A percentile compares a stretch with the other conserved stretches of the same genome.
Evolutionary conservation across 139 green algal species (phyloP).

Genomic region (Chlamydomonas incerta): DNA sequence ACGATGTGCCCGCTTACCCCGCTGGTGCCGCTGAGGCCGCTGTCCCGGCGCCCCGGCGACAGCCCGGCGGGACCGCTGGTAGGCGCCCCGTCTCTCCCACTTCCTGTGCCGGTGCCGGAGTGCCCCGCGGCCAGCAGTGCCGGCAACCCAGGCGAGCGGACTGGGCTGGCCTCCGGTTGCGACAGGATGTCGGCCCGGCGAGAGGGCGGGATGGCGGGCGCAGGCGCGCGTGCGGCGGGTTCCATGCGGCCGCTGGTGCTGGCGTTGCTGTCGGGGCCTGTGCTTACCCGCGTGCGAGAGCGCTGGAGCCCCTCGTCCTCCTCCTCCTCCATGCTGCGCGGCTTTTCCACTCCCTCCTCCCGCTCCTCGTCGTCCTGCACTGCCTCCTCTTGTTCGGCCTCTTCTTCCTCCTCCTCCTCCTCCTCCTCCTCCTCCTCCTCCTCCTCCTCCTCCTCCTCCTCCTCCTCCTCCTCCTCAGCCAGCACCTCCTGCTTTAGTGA

Average conservation of each 20-base stretch:
- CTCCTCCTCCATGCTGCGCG: too few relatives aligned
- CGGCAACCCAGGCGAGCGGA: too few relatives aligned
- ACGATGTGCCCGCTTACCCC: neutral
- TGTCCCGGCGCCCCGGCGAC: too few relatives aligned
- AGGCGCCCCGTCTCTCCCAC: too few relatives aligned
- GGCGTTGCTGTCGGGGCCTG: neutral
- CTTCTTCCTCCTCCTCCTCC: conserved; percentile 24
- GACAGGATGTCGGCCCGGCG: too few relatives aligned
- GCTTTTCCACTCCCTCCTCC: neutral
- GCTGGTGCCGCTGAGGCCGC: neutral
- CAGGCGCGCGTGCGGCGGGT: too few relatives aligned
- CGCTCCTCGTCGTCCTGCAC: neutral
- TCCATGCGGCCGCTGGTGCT: neutral
- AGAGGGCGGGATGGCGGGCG: too few relatives aligned
- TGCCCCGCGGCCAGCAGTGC: too few relatives aligned
- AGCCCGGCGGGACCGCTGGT: too few relatives aligned
- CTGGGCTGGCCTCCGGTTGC: too few relatives aligned
- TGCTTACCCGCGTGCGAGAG: conserved; percentile 7
- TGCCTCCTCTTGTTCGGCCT: conserved; percentile 33
- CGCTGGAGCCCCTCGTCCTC: neutral
- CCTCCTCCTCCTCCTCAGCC: conserved; percentile 39
- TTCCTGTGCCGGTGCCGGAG: too few relatives aligned
- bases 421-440: conserved; percentile 20
- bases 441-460: conserved; percentile 41
- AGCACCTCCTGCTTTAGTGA: conserved; percentile 15